Evolutionary conservation across 768 basidiomycete genomes (phyloP).

Genomic region (Suillus weaverae): DNA sequence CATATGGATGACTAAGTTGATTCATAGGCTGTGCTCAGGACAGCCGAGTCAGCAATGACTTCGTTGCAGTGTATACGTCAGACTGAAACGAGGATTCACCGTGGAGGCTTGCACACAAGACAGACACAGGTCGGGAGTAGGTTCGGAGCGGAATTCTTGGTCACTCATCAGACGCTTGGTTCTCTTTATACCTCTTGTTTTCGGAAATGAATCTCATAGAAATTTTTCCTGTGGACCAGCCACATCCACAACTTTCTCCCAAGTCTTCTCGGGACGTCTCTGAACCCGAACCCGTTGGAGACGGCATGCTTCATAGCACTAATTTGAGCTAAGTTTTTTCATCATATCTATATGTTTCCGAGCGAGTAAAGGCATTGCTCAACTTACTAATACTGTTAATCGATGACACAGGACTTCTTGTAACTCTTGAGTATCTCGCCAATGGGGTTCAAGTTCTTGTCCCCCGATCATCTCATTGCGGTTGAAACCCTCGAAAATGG

Average conservation of each 20-base stretch:
- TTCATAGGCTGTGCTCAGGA: conserved; percentile 20
- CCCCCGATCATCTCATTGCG: conserved; percentile 20
- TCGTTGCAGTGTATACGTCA: background rate
- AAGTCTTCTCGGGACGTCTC: conserved; percentile 30
- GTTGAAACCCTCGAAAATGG: conserved; percentile 9
- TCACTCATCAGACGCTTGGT: conserved; percentile 4
- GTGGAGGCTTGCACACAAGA: background rate
- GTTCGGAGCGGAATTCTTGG: conserved; percentile 1
- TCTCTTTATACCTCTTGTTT: conserved; percentile 5
- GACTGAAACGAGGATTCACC: conserved; percentile 2
- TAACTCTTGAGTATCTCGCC: conserved; percentile 2
- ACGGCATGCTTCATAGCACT: conserved; percentile 30
- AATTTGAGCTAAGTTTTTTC: conserved; percentile 15
- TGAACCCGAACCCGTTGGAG: conserved; percentile 33
- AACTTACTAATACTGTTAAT: conserved; percentile 32
- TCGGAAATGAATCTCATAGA: conserved; percentile 37
- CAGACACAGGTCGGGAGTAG: background rate
- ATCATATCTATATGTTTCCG: conserved; percentile 16
- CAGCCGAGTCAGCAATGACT: background rate
- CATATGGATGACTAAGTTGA: conserved; percentile 35
- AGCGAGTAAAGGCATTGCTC: conserved; percentile 30
- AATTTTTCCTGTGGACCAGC: conserved; percentile 27
- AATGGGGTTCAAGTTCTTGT: conserved; percentile 23
- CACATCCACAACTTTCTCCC: conserved; percentile 12
- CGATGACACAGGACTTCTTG: conserved; percentile 13